These are phyloP conservation scores for Lodderomyces orthopsilosis DNA, from an alignment of 1,139 yeast species.

Conservation along the genomic window DNA sequence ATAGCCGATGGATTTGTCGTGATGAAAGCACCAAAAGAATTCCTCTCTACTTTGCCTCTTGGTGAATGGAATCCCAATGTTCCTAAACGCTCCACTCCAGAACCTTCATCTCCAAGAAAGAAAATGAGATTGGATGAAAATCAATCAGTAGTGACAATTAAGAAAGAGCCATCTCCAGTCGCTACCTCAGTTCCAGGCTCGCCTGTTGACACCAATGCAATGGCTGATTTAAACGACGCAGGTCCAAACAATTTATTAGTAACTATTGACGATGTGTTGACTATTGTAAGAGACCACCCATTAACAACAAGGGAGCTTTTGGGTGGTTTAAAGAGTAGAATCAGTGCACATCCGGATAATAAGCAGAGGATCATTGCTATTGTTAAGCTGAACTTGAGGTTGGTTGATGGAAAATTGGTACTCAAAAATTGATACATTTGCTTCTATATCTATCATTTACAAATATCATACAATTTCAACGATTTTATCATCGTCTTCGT, in stretches of 20 bases:
- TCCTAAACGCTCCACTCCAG: slow-evolving; percentile 36
- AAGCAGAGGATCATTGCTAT: slow-evolving; percentile 63
- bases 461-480: slow-evolving; percentile 48
- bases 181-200: slow-evolving; percentile 10
- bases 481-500: slow-evolving; percentile 44
- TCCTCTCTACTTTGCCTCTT: slow-evolving; percentile 65
- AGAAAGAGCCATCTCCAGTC: slow-evolving; percentile 16
- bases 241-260: slow-evolving; percentile 48
- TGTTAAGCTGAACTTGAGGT: slow-evolving; percentile 65
- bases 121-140: slow-evolving; percentile 30
- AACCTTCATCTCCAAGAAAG: slow-evolving; percentile 34
- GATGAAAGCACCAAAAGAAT: slow-evolving; percentile 59
- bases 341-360: slow-evolving; percentile 68
- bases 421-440: slow-evolving; percentile 39
- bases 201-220: slow-evolving; percentile 1
- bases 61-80: slow-evolving; percentile 85
- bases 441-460: background rate
- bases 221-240: slow-evolving; percentile 30
- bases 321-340: slow-evolving; percentile 57
- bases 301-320: slow-evolving; percentile 67
- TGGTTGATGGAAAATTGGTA: slow-evolving; percentile 62
- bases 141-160: background rate
- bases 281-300: slow-evolving; percentile 59
- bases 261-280: slow-evolving; percentile 70
- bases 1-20: slow-evolving; percentile 67